Evolutionary conservation across 2,329 filamentous ascomycete species (phyloP).

Genomic region (Paecilomyces variotii): DNA sequence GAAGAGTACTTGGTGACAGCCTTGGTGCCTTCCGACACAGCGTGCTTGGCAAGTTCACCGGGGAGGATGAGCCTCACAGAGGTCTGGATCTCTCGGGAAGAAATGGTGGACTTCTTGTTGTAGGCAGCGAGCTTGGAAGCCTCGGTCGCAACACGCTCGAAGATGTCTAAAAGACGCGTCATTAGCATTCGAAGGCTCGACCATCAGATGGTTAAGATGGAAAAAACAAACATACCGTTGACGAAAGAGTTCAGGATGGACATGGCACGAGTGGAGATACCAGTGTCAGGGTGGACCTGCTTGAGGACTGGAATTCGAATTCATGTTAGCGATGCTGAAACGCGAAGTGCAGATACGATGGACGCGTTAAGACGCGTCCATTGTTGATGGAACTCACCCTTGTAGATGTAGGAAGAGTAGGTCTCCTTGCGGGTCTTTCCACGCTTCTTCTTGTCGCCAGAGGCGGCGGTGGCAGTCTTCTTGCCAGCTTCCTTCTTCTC

Average conservation of each 20-base stretch:
- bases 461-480: slow-evolving; percentile 79
- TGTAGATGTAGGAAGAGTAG: slow-evolving; percentile 99
- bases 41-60: slow-evolving; percentile 98
- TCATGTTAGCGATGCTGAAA: neutral
- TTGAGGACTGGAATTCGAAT: slow-evolving; percentile 68
- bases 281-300: slow-evolving; percentile 99
- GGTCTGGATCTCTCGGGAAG: slow-evolving; percentile 98
- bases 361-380: slow-evolving; percentile 1
- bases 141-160: slow-evolving; percentile 97
- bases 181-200: neutral
- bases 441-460: slow-evolving; percentile 99
- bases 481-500: slow-evolving; percentile 99
- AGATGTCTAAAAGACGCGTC: slow-evolving; percentile 65
- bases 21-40: slow-evolving; percentile 99
- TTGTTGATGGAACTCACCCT: slow-evolving; percentile 53
- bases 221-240: slow-evolving; percentile 61
- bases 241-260: slow-evolving; percentile 99
- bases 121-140: slow-evolving; percentile 98
- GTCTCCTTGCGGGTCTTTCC: slow-evolving; percentile 99
- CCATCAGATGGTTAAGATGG: neutral
- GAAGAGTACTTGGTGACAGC: slow-evolving; percentile 99
- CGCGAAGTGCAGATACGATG: neutral
- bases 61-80: slow-evolving; percentile 96
- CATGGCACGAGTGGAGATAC: slow-evolving; percentile 99
- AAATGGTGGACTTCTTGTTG: slow-evolving; percentile 99